Evolutionary conservation across 2,329 filamentous ascomycete genomes (phyloP), one percentile per base, ranked within the genome.

Genomic region (Curvularia hawaiiensis): DNA sequence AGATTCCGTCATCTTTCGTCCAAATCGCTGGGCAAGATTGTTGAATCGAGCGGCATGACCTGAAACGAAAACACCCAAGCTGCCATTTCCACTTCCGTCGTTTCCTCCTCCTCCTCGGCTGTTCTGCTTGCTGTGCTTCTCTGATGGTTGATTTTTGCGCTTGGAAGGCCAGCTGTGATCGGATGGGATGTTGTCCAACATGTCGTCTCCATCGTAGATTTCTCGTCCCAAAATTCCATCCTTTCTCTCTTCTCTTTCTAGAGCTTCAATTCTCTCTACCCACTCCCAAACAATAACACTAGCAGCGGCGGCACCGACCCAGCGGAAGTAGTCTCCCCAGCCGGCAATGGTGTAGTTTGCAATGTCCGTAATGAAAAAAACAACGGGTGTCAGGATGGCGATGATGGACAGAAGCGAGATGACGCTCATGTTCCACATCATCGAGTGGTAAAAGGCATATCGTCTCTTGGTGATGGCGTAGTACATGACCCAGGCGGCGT

Each of bases 221-320:
- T 97, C 93, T 62, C 93, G 83, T 3, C 93, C 93, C 1, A 97
- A 79, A 54, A 97, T 96, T 0, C 93, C 93, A 67, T 96, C 92
- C 77, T 96, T 96, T 77, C 93, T 92, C 74, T 97, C 92, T 75
- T 97, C 92, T 65, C 93, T 86, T 79, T 97, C 93, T 60, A 97
- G 77, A 0, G 92, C 91, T 75, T 97, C 93, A 48, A 97, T 97
- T 26, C 93, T 85, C 76, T 97, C 93, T 3, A 97, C 93, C 93
- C 93, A 97, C 76, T 97, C 93, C 93, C 93, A 97, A 2, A 97
- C 93, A 22, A 97, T 91, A n/a, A 97, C 93, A 77, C 92, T 96
- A 28, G 93, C 93, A 1, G 92, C 92, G 0, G 93, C 92, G 1
- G 92, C 92, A 47, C 93, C 93, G n/a, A 97, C 93, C 93, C 93